A percentile compares a stretch with the other conserved stretches of the same genome.
Conservation (phyloP, 2,329 filamentous ascomycete genomes). For the Penicillium sp. region DNA sequence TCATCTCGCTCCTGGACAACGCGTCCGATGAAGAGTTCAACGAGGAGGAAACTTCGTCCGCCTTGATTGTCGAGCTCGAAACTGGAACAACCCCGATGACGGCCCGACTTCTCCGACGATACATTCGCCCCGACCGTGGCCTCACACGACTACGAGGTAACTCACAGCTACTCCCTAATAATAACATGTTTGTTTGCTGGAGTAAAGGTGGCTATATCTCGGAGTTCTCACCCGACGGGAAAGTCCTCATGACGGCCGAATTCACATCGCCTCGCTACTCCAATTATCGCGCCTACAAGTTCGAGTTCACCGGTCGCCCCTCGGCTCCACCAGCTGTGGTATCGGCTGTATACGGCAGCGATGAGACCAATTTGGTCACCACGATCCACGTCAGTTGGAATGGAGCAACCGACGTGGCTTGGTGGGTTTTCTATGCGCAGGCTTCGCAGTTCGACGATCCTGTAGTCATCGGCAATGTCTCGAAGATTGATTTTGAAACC, state of each 20-base stretch:
- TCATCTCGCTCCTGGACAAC: conserved; percentile 37
- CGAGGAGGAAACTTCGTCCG: conserved; percentile 30
- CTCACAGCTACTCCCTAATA: conserved; percentile 33
- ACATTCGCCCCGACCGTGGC: conserved; percentile 32
- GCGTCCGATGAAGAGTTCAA: conserved; percentile 30
- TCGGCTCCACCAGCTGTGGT: conserved; percentile 30
- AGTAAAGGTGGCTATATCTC: conserved; percentile 35
- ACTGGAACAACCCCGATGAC: conserved; percentile 26
- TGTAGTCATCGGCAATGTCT: conserved; percentile 17
- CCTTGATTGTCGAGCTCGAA: conserved; percentile 31
- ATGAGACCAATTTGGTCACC: conserved; percentile 26
- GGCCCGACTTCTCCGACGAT: conserved; percentile 26
- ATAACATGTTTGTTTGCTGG: conserved; percentile 39
- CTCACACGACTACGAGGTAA: conserved; percentile 37
- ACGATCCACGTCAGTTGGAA: conserved; percentile 38
- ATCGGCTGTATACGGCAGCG: conserved; percentile 29
- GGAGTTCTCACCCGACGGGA: conserved; percentile 32
- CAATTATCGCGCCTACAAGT: conserved; percentile 43
- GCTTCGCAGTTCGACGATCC: conserved; percentile 21
- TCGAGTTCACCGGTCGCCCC: conserved; percentile 35
- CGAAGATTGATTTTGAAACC: conserved; percentile 21
- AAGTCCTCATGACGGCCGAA: conserved; percentile 31
- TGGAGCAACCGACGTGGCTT: conserved; percentile 39
- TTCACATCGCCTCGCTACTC: conserved; percentile 34
- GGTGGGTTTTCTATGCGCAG: conserved; percentile 36